Base-by-base conservation (phyloP, 805 yeast species). In the Wickerhamomyces sydowiorum region DNA sequence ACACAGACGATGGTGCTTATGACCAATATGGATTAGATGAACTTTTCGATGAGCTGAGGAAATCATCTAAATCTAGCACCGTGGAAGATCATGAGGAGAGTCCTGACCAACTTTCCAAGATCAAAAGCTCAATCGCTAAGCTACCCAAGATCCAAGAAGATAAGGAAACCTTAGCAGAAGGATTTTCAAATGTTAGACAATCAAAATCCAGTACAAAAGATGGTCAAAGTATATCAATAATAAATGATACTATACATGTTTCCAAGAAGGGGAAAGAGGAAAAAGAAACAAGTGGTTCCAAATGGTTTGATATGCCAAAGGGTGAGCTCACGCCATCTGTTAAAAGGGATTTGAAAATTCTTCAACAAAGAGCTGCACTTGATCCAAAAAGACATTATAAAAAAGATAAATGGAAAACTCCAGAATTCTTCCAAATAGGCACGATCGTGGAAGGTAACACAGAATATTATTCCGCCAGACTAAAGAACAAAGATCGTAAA, bases 381-480 rank as follows among this genome's bases (percentile, higher is more conserved):
- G 98, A 93, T 59, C 98, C 97, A 7, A 93, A 93, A 65, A 76
- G 97, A 53, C 96, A 88, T 64, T 93, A 93, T 65, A 88, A 86
- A 64, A 87, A 86, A 60, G 93, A 84, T 45, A 80, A 80, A 47
- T 83, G 89, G 84, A 73, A 71, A 38, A 71, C 73, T 7, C 91
- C 95, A 36, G 86, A 85, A 54, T 78, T 72, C 50, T 89, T 93
- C 60, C 93, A 91, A 44, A 76, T 86, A 52, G 99, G 99, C 14
- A 89, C 96, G 0, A 76, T 93, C 29, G 64, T 90, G 21, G 93
- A 85, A 52, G 91, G 89, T 34, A 79, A 82, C 49, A 72, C 86
- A 2, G 97, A 91, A 59, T 87, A 73, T 61, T 86, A 72, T 65
- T 76, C 81, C 30, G 66, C 78, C 5, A 71, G 95, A 47, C 52